A percentile compares a stretch with the other conserved stretches of the same genome.
These are phyloP conservation scores for Rhexocercosporidium sp. DNA, from an alignment of 2,329 filamentous ascomycete genomes.

Conservation along the genomic window DNA sequence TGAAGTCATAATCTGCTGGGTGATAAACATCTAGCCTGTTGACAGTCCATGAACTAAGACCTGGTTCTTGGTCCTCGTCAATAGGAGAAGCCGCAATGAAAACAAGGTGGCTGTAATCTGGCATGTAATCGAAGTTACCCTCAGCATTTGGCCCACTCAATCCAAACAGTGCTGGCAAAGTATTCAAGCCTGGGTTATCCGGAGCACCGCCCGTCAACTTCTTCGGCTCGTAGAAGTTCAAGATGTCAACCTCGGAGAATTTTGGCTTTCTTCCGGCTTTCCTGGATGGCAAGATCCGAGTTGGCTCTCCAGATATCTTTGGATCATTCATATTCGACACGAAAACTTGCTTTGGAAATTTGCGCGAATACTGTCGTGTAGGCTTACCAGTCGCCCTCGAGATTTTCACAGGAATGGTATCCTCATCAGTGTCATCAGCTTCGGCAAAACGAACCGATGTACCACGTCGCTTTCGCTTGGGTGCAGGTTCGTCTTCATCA, in stretches of 20 bases:
- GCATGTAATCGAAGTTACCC: background rate
- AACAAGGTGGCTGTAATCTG: background rate
- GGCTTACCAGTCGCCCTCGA: slow-evolving; percentile 20
- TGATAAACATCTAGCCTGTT: background rate
- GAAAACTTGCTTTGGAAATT: slow-evolving; percentile 10
- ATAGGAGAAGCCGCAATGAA: slow-evolving; percentile 15
- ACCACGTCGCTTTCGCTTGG: slow-evolving; percentile 1
- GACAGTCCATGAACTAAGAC: slow-evolving; percentile 28
- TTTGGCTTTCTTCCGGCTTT: background rate
- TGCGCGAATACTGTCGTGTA: slow-evolving; percentile 3
- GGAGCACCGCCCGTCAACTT: slow-evolving; percentile 23
- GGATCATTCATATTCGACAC: background rate
- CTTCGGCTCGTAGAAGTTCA: slow-evolving; percentile 33
- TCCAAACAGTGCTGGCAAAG: slow-evolving; percentile 32
- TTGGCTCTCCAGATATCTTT: background rate
- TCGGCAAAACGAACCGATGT: background rate
- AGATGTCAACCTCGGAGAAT: slow-evolving; percentile 30
- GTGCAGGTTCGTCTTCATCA: background rate
- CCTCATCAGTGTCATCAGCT: background rate
- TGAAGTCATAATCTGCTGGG: slow-evolving; percentile 19
- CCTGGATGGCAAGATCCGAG: background rate
- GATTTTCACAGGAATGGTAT: background rate
- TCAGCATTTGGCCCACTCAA: slow-evolving; percentile 6
- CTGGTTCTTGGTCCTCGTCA: slow-evolving; percentile 14
- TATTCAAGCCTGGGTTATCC: slow-evolving; percentile 37